phyloP scores from a whole-genome alignment of 164 flowering plant species.

The Nymphaea colorata region DNA sequence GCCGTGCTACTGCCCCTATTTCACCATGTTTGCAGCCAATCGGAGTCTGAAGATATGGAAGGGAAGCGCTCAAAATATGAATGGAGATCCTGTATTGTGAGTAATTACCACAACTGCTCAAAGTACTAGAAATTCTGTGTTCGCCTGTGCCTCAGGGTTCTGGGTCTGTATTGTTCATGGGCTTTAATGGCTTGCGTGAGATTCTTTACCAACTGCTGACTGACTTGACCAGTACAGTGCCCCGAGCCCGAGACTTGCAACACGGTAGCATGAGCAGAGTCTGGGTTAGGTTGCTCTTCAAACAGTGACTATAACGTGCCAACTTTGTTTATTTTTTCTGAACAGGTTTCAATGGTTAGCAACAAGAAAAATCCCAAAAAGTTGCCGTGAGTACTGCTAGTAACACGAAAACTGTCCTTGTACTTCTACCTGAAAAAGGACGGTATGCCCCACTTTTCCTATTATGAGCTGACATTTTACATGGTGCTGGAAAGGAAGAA shows the following conservation, averaged over 20 bases:
- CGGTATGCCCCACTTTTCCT: not conserved
- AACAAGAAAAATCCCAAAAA: not conserved
- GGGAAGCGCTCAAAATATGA: slow-evolving; percentile 32
- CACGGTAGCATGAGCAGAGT: too few relatives aligned
- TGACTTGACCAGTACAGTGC: too few relatives aligned
- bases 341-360: not conserved
- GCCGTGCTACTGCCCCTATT: slow-evolving; percentile 83
- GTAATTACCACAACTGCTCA: slow-evolving; percentile 7
- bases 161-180: not conserved
- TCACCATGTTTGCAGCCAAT: slow-evolving; percentile 38
- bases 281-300: not conserved
- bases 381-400: not conserved
- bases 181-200: not conserved
- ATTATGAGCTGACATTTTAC: too few relatives aligned
- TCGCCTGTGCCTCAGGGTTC: not conserved
- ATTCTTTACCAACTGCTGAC: not conserved
- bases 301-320: not conserved
- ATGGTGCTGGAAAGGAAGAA: not conserved
- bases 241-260: too few relatives aligned
- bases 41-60: slow-evolving; percentile 23
- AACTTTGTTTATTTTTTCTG: not conserved
- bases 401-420: not conserved
- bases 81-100: slow-evolving; percentile 84
- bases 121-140: not conserved
- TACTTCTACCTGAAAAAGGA: not conserved